Evolutionary conservation across 164 flowering plant species (phyloP), one percentile per base, ranked within the genome.

Genomic region (Chimonanthus praecox): DNA sequence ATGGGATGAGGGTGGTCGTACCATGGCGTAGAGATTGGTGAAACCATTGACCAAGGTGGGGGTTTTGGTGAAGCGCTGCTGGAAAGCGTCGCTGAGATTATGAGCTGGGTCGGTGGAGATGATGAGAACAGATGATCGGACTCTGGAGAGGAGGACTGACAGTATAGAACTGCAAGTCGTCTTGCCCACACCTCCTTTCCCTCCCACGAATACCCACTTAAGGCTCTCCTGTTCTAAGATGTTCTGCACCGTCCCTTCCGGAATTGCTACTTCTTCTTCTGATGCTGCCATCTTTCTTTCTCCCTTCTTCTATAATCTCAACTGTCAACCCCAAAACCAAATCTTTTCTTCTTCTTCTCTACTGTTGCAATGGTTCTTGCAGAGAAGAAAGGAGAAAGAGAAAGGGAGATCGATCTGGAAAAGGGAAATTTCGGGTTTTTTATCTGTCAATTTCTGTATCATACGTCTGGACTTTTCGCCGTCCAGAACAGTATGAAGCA

Each of bases 141-240:
- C 94, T 73, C 76, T 72, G 5, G 97, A 78, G 65, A 92, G 82
- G 7, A 89, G 90, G 54, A 91, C 89, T 8, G 97, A 78, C 8
- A 94, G 76, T 44, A 90, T 87, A 2, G 96, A 93, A 78, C 99
- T 92, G 72, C 97, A 91, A 0, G 99, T 94, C 5, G 99, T 94
- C 78, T 94, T 94, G 4, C 99, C 99, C 0, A 94, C 99, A 49
- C 99, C 99, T 0, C 99, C 99, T 83, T 94, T 94, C 8, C 99
- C 99, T 0, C 99, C 98, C 0, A 94, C 99, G 75, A 94, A 94
- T 1, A 94, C 92, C 98, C 99, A 94, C 75, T 91, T 92, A 4
- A 94, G 85, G 47, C 76, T 77, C 10, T 92, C 94, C 76, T 94
- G 98, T 4, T 91, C 91, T 71, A 94, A 83, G 8, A 94, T 75